A percentile compares a stretch with the other conserved stretches of the same genome.
These are phyloP conservation scores for Penicillium expansum DNA, from an alignment of 2,329 filamentous ascomycete genomes.

Conservation along the genomic window DNA sequence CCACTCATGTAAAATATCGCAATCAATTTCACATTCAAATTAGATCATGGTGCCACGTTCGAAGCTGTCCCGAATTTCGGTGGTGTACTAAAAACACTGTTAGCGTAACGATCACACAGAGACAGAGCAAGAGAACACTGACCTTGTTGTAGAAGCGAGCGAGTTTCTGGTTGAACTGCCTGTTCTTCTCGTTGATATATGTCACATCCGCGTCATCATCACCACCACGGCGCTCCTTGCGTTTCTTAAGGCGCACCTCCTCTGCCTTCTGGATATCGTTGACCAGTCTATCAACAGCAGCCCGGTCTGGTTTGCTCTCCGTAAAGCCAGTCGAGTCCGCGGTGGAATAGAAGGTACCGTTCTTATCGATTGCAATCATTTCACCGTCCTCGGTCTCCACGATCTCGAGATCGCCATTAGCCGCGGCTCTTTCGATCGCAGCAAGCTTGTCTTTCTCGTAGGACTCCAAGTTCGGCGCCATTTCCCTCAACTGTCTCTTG, in stretches of 20 bases:
- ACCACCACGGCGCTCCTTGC: slow-evolving; percentile 73
- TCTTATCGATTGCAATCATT: slow-evolving; percentile 87
- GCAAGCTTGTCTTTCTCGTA: slow-evolving; percentile 85
- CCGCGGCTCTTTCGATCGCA: slow-evolving; percentile 79
- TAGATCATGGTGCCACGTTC: slow-evolving; percentile 96
- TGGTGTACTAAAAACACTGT: slow-evolving; percentile 65
- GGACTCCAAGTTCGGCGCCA: slow-evolving; percentile 73
- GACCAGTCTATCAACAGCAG: slow-evolving; percentile 83
- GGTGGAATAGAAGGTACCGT: slow-evolving; percentile 87
- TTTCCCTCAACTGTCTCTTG: slow-evolving; percentile 78
- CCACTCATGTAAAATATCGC: slow-evolving; percentile 22
- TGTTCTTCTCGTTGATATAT: slow-evolving; percentile 99
- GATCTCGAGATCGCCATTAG: slow-evolving; percentile 81
- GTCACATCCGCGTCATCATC: slow-evolving; percentile 90
- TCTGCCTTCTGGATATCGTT: slow-evolving; percentile 84
- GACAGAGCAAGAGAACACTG: slow-evolving; percentile 23
- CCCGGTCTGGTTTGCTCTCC: slow-evolving; percentile 82
- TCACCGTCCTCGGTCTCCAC: slow-evolving; percentile 95
- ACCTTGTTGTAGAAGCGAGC: slow-evolving; percentile 92
- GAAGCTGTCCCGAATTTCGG: slow-evolving; percentile 95
- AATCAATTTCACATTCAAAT: slow-evolving; percentile 23
- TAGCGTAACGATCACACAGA: slow-evolving; percentile 12
- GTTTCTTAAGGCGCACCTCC: slow-evolving; percentile 79
- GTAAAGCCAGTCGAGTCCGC: slow-evolving; percentile 77
- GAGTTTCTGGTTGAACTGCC: slow-evolving; percentile 99